Conservation (phyloP, 306 rosid species). For the Elaeagnus macrophylla region DNA sequence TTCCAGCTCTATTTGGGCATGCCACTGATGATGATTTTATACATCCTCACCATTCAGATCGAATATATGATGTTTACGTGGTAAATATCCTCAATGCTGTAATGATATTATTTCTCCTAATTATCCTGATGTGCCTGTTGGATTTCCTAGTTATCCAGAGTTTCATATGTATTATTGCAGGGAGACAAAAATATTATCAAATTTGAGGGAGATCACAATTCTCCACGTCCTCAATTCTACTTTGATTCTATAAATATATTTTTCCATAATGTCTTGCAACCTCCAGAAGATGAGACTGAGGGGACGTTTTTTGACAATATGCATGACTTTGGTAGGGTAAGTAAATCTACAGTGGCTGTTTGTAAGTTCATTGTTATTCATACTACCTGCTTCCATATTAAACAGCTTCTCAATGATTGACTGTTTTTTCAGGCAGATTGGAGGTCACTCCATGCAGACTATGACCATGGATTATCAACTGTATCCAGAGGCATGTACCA, state of each 20-base stretch:
- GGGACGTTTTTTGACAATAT: conserved; percentile 53
- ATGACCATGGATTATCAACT: conserved; percentile 32
- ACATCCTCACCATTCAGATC: conserved; percentile 86
- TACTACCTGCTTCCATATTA: conserved; percentile 14
- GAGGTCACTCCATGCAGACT: conserved; percentile 48
- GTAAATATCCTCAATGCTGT: conserved; percentile 30
- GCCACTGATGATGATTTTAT: conserved; percentile 93
- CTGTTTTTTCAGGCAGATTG: conserved; percentile 48
- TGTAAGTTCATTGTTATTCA: conserved; percentile 16
- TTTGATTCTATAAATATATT: conserved; percentile 86
- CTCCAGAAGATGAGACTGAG: conserved; percentile 83
- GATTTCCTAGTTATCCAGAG: conserved; percentile 3
- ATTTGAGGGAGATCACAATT: conserved; percentile 98
- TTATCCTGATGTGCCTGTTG: conserved; percentile 2
- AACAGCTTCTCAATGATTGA: conserved; percentile 10
- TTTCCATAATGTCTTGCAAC: conserved; percentile 85
- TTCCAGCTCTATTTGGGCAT: conserved; percentile 79
- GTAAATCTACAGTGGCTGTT: conserved; percentile 21
- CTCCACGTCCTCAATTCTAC: conserved; percentile 88
- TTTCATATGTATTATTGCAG: conserved; percentile 47
- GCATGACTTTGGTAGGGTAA: conserved; percentile 80
- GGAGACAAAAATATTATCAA: conserved; percentile 86
- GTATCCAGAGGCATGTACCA: conserved; percentile 53
- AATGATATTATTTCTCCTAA: conserved; percentile 1
- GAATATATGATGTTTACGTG: conserved; percentile 72